These are phyloP conservation scores for Haberlea rhodopensis DNA, from an alignment of 257 asterid species.

Conservation along the genomic window DNA sequence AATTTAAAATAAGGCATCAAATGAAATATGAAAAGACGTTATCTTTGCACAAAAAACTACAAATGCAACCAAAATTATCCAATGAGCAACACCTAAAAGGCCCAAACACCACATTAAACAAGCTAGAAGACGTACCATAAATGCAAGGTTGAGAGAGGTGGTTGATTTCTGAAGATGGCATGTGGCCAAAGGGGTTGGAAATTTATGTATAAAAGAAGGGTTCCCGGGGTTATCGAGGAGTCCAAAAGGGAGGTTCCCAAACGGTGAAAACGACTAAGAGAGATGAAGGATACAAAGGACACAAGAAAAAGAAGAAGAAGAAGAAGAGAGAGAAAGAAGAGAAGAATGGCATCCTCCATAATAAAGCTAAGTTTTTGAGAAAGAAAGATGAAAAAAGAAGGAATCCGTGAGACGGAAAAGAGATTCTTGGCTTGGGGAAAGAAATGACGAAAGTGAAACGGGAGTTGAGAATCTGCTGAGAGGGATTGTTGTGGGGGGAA, in stretches of 20 bases:
- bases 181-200: constrained; percentile 29
- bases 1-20: no score
- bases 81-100: constrained; percentile 26
- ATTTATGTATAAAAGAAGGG: constrained; percentile 39
- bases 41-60: constrained; percentile 24
- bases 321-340: constrained; percentile 39
- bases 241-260: constrained; percentile 41
- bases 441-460: constrained; percentile 44
- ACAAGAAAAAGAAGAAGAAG: constrained; percentile 63
- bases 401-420: constrained; percentile 60
- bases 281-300: no score
- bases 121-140: constrained; percentile 52
- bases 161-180: constrained; percentile 76
- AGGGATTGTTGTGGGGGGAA: constrained; percentile 30
- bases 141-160: constrained; percentile 82
- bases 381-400: constrained; percentile 36
- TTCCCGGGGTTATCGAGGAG: constrained; percentile 32
- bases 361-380: constrained; percentile 60
- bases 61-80: constrained; percentile 23
- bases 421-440: no score
- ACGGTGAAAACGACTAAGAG: no score
- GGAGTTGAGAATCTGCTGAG: constrained; percentile 53
- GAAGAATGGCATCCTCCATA: constrained; percentile 79
- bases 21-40: not conserved
- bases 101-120: constrained; percentile 13